Base-by-base conservation (phyloP, 495 filamentous ascomycete species). In the Thermothielavioides terrestris region DNA sequence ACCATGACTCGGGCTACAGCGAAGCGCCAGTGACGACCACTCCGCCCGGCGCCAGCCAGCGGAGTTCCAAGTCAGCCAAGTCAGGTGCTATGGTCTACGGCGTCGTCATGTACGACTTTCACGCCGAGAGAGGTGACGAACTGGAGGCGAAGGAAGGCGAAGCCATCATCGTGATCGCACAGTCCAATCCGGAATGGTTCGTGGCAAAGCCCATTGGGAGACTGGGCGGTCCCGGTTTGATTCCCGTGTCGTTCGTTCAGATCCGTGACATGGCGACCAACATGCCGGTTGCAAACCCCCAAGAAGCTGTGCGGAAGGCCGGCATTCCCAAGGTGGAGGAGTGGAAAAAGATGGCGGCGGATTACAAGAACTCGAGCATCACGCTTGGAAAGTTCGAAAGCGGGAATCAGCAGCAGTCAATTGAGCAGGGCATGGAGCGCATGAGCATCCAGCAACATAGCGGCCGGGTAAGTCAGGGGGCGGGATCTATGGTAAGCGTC, bases 101-200 rank as follows among this genome's bases (percentile, higher is more conserved):
- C 27, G 79, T 97, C 35, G 94, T 98, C 47, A 83, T 90, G 73
- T 98, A 97, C 61, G 94, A 98, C 66, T 98, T 98, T 68, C 78
- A 87, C 49, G 94, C 92, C 1, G 94, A 98, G 66, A 77, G 94
- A 44, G 86, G 90, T 2, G 94, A 97, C 56, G 92, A 98, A 67
- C 68, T 98, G 54, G 91, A 96, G 54, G 94, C 94, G 22, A 94
- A 92, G 65, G 81, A 84, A 39, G 94, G 92, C 48, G 92, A 98
- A 66, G 86, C 88, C 30, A 96, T 98, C 60, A 95, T 98, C 49
- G 89, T 97, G 23, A 97, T 97, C 63, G 92, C 92, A 32, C 92
- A 96, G 67, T 97, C 92, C n/a, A 96, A 97, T 59, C 89, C 91
- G 30, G 92, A 98, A 65, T 98, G 92, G 92, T 98, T 96, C 60